A percentile compares a stretch with the other conserved stretches of the same genome.
These are phyloP conservation scores for Taiozyma onychis DNA, from an alignment of 1,139 yeast genomes.

Conservation along the genomic window DNA sequence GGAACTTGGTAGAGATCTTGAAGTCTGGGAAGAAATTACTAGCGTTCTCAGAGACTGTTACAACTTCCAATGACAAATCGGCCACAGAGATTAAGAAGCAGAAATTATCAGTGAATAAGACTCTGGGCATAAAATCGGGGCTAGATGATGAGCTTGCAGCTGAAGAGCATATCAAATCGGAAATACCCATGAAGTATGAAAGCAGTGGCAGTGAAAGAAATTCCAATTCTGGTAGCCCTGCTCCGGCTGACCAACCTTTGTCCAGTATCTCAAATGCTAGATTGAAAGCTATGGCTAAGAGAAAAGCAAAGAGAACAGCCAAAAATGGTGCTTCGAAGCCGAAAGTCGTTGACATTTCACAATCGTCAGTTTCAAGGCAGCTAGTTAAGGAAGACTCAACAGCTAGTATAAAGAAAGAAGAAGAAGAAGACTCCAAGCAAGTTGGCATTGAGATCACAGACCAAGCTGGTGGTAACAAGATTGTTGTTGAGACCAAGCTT, in stretches of 20 bases:
- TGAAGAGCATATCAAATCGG: slow-evolving; percentile 10
- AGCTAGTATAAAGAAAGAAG: slow-evolving; percentile 2
- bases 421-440: slow-evolving; percentile 10
- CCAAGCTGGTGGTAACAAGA: slow-evolving; percentile 73
- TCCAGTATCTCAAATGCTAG: slow-evolving; percentile 56
- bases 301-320: slow-evolving; percentile 82
- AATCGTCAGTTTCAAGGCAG: slow-evolving; percentile 66
- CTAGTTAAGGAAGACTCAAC: slow-evolving; percentile 16
- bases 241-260: slow-evolving; percentile 11
- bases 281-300: slow-evolving; percentile 86
- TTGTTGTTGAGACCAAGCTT: slow-evolving; percentile 77
- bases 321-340: slow-evolving; percentile 48
- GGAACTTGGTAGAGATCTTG: slow-evolving; percentile 61
- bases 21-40: slow-evolving; percentile 66
- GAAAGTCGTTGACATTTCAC: slow-evolving; percentile 69
- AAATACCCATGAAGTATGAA: slow-evolving; percentile 6
- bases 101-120: slow-evolving; percentile 11
- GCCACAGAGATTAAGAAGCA: slow-evolving; percentile 21
- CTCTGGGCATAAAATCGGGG: slow-evolving; percentile 13
- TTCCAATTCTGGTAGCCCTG: slow-evolving; percentile 4
- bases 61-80: slow-evolving; percentile 25
- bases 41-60: slow-evolving; percentile 58
- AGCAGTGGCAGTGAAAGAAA: slow-evolving; percentile 5
- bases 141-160: slow-evolving; percentile 15
- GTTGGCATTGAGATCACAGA: slow-evolving; percentile 58